Percentiles rank a stretch among this genome's conserved stretches.
Evolutionary conservation across 2,329 filamentous ascomycete species (phyloP).

Genomic region (Alternaria arborescens): DNA sequence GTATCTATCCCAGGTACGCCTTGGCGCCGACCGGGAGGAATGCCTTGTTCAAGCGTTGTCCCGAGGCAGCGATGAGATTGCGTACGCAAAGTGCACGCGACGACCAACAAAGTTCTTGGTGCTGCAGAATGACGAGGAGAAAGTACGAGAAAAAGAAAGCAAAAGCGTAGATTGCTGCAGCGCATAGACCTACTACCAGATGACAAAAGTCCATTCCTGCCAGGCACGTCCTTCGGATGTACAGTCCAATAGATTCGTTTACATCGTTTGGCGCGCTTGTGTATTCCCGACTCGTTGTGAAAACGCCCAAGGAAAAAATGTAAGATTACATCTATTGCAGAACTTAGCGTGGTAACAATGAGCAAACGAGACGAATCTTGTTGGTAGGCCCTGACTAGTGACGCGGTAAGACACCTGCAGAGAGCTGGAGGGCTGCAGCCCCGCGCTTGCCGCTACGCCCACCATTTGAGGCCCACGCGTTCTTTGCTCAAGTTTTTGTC

Average conservation of each 20-base stretch:
- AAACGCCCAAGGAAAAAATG: background rate
- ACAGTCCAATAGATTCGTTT: background rate
- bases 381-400: background rate
- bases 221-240: background rate
- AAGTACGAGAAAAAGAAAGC: background rate
- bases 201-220: background rate
- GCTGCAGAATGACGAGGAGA: background rate
- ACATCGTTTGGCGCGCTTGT: background rate
- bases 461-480: conserved; percentile 9
- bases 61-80: background rate
- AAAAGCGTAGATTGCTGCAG: background rate
- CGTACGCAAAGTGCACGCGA: background rate
- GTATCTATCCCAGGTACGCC: background rate
- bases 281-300: background rate
- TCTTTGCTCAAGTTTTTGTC: background rate
- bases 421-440: background rate
- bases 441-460: background rate
- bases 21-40: background rate
- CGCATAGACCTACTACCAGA: background rate
- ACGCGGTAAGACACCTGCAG: background rate
- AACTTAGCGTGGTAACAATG: background rate
- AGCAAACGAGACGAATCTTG: background rate
- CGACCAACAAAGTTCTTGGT: background rate
- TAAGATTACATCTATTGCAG: background rate
- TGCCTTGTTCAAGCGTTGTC: background rate